Conservation (phyloP, 2,329 filamentous ascomycete species). For the Colletotrichum sp. region DNA sequence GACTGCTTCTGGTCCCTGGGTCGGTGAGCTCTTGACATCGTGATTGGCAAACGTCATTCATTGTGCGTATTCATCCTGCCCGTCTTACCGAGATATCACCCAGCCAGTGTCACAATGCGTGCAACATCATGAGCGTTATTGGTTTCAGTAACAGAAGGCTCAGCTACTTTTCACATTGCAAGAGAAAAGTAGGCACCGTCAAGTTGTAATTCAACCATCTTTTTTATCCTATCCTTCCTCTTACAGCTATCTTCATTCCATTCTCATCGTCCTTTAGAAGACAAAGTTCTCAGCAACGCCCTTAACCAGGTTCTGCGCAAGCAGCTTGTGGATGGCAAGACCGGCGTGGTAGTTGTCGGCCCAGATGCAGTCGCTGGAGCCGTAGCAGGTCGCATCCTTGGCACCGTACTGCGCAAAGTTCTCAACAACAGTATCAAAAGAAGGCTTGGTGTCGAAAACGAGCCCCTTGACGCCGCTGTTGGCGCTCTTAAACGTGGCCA, state of each 20-base stretch:
- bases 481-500: slow-evolving; percentile 34
- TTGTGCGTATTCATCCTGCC: background rate
- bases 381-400: slow-evolving; percentile 40
- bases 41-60: background rate
- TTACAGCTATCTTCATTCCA: background rate
- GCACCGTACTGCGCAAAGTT: slow-evolving; percentile 27
- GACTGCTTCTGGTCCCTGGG: background rate
- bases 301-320: slow-evolving; percentile 39
- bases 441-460: slow-evolving; percentile 43
- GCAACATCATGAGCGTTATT: background rate
- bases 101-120: background rate
- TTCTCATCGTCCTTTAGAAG: background rate
- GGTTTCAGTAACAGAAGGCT: background rate
- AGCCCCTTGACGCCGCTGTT: slow-evolving; percentile 37
- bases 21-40: background rate
- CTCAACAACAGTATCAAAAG: slow-evolving; percentile 47
- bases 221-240: background rate
- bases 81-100: background rate
- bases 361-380: slow-evolving; percentile 49
- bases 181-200: background rate
- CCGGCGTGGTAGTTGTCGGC: slow-evolving; percentile 48
- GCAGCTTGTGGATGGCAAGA: slow-evolving; percentile 43
- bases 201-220: background rate
- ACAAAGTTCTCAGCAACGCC: slow-evolving; percentile 16
- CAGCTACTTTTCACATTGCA: background rate